Conservation (phyloP, 805 yeast species). For the Kuraishia capsulata region DNA sequence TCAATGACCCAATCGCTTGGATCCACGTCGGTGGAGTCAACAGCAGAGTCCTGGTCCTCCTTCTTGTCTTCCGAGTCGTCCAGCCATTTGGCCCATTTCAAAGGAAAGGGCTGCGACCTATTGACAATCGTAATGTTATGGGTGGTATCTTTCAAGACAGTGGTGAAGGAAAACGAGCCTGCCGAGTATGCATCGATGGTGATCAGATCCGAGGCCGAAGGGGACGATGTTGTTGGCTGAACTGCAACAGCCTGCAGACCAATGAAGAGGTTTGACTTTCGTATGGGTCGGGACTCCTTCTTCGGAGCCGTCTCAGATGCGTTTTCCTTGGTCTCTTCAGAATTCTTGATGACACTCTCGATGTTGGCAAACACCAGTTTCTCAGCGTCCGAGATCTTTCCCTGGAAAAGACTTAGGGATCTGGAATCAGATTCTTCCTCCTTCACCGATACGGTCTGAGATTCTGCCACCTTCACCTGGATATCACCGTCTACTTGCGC, state of each 20-base stretch:
- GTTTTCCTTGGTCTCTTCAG: conserved; percentile 5
- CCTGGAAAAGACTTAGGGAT: conserved; percentile 63
- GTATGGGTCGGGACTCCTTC: conserved; percentile 4
- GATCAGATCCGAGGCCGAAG: conserved; percentile 17
- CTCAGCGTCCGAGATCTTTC: conserved; percentile 76
- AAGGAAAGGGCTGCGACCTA: conserved; percentile 85
- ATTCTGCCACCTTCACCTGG: conserved; percentile 36
- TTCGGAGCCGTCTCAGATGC: conserved; percentile 1
- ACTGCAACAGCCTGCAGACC: conserved; percentile 19
- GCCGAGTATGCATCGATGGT: conserved; percentile 37
- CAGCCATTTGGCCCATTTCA: conserved; percentile 93
- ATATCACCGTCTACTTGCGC: conserved; percentile 74
- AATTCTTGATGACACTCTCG: conserved; percentile 56
- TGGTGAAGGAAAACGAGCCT: conserved; percentile 63
- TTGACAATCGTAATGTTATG: conserved; percentile 68
- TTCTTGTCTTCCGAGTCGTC: conserved; percentile 22
- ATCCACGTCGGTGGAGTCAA: conserved; percentile 31
- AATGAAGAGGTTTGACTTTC: conserved; percentile 19
- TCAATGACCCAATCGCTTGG: conserved; percentile 78
- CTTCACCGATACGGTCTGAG: conserved; percentile 29
- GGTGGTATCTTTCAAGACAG: conserved; percentile 68
- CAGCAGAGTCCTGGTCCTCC: conserved; percentile 8
- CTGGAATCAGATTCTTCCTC: conserved; percentile 19
- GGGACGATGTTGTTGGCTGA: conserved; percentile 11
- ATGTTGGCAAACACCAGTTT: conserved; percentile 83